phyloP scores from a whole-genome alignment of 192 early-diverging fungal genomes.

The Umbelopsis vinacea region DNA sequence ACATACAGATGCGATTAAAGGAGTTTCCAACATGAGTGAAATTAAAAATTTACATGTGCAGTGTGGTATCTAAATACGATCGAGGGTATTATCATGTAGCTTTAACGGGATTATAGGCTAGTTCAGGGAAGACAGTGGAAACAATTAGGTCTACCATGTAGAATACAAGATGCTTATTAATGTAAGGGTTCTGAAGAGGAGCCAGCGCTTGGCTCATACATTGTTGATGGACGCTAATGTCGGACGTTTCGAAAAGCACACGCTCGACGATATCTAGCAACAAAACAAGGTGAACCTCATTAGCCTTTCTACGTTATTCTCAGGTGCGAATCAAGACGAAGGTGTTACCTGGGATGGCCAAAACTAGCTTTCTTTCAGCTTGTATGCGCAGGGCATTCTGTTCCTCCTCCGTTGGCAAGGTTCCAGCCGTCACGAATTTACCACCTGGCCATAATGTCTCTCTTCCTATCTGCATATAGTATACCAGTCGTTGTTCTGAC shows the following conservation, averaged over 20 bases:
- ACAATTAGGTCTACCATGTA: conserved; percentile 50
- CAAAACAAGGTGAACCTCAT: neutral
- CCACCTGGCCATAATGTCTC: conserved; percentile 56
- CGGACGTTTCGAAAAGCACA: conserved; percentile 31
- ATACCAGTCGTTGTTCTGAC: conserved; percentile 49
- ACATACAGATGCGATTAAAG: conserved; percentile 17
- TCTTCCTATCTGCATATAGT: conserved; percentile 51
- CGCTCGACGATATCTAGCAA: conserved; percentile 24
- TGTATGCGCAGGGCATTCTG: conserved; percentile 43
- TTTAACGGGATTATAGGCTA: conserved; percentile 12
- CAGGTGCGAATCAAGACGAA: neutral
- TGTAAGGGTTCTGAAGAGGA: conserved; percentile 51
- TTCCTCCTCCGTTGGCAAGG: conserved; percentile 42
- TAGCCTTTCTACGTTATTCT: neutral
- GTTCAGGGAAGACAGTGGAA: conserved; percentile 49
- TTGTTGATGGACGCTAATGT: conserved; percentile 39
- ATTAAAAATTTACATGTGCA: conserved; percentile 9
- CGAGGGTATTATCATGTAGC: neutral
- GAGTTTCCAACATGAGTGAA: neutral
- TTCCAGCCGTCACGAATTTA: conserved; percentile 42
- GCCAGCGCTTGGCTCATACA: conserved; percentile 44
- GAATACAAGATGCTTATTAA: conserved; percentile 58
- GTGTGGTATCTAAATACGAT: neutral
- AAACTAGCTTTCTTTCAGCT: conserved; percentile 46
- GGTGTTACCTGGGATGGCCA: conserved; percentile 50